A percentile compares a stretch with the other conserved stretches of the same genome.
Conservation (phyloP, 2,329 filamentous ascomycete genomes). For the Parastagonospora nodorum region DNA sequence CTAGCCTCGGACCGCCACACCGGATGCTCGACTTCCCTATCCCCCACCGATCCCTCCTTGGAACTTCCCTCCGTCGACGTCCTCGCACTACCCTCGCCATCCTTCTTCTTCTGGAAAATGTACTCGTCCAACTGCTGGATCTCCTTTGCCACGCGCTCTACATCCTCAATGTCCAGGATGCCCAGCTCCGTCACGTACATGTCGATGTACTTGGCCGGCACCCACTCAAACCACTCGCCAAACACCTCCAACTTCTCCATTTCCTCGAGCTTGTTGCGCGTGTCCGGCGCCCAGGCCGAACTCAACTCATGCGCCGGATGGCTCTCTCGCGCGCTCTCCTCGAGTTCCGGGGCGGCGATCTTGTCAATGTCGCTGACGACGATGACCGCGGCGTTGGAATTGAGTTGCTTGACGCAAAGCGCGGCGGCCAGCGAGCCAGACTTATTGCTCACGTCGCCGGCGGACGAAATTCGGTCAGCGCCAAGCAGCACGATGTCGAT, state of each 20-base stretch:
- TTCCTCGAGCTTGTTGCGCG: slow-evolving; percentile 15
- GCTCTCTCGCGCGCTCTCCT: slow-evolving; percentile 35
- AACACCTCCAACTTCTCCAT: slow-evolving; percentile 41
- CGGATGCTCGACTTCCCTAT: too few species aligned
- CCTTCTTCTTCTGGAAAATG: slow-evolving; percentile 17
- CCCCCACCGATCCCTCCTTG: too few species aligned
- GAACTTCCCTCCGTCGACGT: not conserved
- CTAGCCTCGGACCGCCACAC: too few species aligned
- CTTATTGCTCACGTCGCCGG: slow-evolving; percentile 69
- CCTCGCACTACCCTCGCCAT: not conserved
- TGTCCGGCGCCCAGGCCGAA: slow-evolving; percentile 50
- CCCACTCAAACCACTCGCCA: slow-evolving; percentile 48
- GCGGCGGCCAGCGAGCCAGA: slow-evolving; percentile 66
- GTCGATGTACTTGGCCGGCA: slow-evolving; percentile 33
- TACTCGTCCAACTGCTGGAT: slow-evolving; percentile 23
- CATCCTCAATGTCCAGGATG: slow-evolving; percentile 14
- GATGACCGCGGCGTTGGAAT: slow-evolving; percentile 55
- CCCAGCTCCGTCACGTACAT: slow-evolving; percentile 39
- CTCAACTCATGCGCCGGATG: slow-evolving; percentile 56
- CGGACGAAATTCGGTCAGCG: slow-evolving; percentile 64
- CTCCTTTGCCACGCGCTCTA: slow-evolving; percentile 17
- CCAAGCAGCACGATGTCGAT: slow-evolving; percentile 66
- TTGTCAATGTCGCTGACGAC: slow-evolving; percentile 67
- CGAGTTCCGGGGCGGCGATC: slow-evolving; percentile 49
- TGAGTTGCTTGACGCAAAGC: slow-evolving; percentile 58